These are phyloP conservation scores for Pseudogymnoascus sp. DNA, from an alignment of 2,329 filamentous ascomycete species.

Conservation along the genomic window DNA sequence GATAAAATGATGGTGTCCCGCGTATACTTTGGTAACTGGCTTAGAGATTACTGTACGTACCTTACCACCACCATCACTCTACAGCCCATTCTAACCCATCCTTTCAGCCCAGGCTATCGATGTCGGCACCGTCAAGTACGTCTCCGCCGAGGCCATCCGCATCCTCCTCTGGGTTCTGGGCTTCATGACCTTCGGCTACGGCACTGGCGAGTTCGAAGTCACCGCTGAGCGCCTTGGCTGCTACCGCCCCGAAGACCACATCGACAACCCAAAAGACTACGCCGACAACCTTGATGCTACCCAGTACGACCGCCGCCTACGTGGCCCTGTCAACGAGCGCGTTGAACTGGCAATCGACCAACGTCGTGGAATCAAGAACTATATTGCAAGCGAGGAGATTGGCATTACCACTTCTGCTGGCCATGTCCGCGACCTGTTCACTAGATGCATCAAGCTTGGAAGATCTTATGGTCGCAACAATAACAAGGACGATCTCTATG, in stretches of 20 bases:
- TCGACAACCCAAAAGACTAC: conserved; percentile 74
- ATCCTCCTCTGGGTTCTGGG: conserved; percentile 82
- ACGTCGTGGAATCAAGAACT: conserved; percentile 76
- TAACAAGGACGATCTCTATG: conserved; percentile 71
- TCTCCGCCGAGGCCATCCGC: conserved; percentile 83
- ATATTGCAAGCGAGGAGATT: conserved; percentile 77
- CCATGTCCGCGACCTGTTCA: conserved; percentile 67
- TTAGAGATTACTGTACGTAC: conserved; percentile 67
- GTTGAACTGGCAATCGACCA: conserved; percentile 73
- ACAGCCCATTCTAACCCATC: not conserved
- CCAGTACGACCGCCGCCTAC: conserved; percentile 70
- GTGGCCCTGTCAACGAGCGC: conserved; percentile 71
- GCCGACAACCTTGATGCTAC: conserved; percentile 82
- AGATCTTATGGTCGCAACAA: conserved; percentile 59
- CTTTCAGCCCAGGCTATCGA: conserved; percentile 79
- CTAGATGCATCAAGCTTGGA: conserved; percentile 68
- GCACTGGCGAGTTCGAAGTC: conserved; percentile 77
- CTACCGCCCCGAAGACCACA: conserved; percentile 77
- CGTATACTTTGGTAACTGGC: conserved; percentile 95
- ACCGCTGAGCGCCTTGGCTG: conserved; percentile 70
- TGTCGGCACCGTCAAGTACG: conserved; percentile 83
- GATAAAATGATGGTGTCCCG: conserved; percentile 79
- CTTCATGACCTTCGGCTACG: conserved; percentile 82
- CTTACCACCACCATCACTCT: not conserved
- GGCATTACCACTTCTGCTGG: conserved; percentile 75